phyloP scores from a whole-genome alignment of 1,139 yeast species.

The Lodderomyces oxycetoniae region DNA sequence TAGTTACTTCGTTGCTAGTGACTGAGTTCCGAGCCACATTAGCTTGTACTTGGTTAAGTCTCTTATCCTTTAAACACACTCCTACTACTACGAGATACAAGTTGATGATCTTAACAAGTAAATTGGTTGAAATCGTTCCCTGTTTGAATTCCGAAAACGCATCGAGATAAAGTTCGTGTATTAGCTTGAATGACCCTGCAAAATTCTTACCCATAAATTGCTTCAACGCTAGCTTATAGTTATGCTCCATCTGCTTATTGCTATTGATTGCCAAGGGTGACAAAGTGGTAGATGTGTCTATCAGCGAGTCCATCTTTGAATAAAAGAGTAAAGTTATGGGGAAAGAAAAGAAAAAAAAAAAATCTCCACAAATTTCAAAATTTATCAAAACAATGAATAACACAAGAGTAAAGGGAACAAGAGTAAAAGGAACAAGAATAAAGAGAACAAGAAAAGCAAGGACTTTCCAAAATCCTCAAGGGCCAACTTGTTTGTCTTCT shows the following conservation, averaged over 20 bases:
- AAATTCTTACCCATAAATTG: slow-evolving; percentile 39
- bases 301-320: slow-evolving; percentile 1
- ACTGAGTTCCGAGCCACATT: slow-evolving; percentile 19
- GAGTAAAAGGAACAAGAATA: too few relatives aligned
- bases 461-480: too few relatives aligned
- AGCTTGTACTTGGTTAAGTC: slow-evolving; percentile 14
- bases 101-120: slow-evolving; percentile 31
- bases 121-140: slow-evolving; percentile 25
- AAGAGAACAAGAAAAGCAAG: too few relatives aligned
- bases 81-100: slow-evolving; percentile 39
- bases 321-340: too few relatives aligned
- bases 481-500: too few relatives aligned
- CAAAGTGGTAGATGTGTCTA: slow-evolving; percentile 9
- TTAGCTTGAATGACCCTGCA: slow-evolving; percentile 28
- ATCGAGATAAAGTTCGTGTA: slow-evolving; percentile 21
- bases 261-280: slow-evolving; percentile 4
- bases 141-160: slow-evolving; percentile 22
- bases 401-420: too few relatives aligned
- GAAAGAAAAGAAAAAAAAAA: too few relatives aligned
- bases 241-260: slow-evolving; percentile 21
- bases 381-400: too few relatives aligned
- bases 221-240: slow-evolving; percentile 36
- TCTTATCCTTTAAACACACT: slow-evolving; percentile 19
- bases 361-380: too few relatives aligned
- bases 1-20: slow-evolving; percentile 21